These are phyloP conservation scores for Linum usitatissimum DNA, from an alignment of 345 rosid genomes.

Conservation along the genomic window DNA sequence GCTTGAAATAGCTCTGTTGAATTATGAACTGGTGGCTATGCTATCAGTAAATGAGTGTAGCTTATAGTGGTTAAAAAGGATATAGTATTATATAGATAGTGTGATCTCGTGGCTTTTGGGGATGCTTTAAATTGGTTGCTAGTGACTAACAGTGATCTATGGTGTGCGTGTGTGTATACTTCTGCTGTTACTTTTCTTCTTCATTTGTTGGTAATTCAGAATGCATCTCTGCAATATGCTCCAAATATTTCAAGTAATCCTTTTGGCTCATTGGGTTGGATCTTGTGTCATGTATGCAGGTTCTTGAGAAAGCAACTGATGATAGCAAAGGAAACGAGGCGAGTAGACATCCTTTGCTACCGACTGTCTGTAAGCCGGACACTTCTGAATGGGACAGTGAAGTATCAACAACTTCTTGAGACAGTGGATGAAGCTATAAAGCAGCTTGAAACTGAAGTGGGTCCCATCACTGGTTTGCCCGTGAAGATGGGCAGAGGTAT, in stretches of 20 bases:
- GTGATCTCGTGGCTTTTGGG: no score
- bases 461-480: constrained; percentile 67
- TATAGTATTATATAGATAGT: no score
- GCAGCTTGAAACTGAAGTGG: constrained; percentile 81
- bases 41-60: no score
- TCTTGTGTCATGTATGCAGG: constrained; percentile 22
- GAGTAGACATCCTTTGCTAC: constrained; percentile 80
- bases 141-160: no score
- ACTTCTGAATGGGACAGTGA: constrained; percentile 52
- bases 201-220: no score
- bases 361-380: constrained; percentile 71
- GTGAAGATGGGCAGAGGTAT: constrained; percentile 84
- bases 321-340: constrained; percentile 61
- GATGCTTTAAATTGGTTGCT: no score
- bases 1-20: no score
- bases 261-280: neutral
- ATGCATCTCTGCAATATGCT: no score
- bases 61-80: no score
- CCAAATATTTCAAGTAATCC: neutral
- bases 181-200: no score
- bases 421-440: constrained; percentile 62
- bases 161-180: no score
- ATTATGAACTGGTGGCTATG: no score
- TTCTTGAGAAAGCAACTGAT: constrained; percentile 90
- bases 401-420: constrained; percentile 35